A percentile compares a stretch with the other conserved stretches of the same genome.
These are phyloP conservation scores for Plectranthus barbatus DNA, from an alignment of 257 asterid species.

Conservation along the genomic window DNA sequence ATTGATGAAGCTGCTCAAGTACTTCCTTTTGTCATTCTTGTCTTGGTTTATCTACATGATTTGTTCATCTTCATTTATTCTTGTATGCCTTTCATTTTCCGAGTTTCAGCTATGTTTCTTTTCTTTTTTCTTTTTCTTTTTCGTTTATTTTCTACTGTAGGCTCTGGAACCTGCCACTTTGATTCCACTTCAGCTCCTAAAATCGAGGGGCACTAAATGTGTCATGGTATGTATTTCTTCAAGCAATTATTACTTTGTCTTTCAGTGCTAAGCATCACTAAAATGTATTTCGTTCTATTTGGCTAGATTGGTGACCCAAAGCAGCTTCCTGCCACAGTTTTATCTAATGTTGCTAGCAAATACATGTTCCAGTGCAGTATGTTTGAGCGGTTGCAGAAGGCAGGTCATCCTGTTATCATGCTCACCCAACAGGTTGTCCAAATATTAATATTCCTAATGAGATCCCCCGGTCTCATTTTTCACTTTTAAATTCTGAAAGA, in stretches of 20 bases:
- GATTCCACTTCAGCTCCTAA: conserved; percentile 96
- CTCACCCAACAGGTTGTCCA: conserved; percentile 76
- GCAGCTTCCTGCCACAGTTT: conserved; percentile 99
- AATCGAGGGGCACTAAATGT: conserved; percentile 84
- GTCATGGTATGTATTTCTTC: conserved; percentile 60
- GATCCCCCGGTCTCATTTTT: background rate
- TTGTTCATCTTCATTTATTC: conserved; percentile 10
- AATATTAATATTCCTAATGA: conserved; percentile 7
- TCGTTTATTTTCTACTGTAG: conserved; percentile 22
- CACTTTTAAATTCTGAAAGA: background rate
- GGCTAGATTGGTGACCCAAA: conserved; percentile 96
- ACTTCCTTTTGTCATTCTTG: conserved; percentile 14
- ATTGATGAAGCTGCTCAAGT: conserved; percentile 99
- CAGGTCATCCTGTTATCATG: conserved; percentile 95
- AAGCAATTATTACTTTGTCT: conserved; percentile 3
- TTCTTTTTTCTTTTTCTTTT: conserved; percentile 1
- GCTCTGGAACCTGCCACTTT: conserved; percentile 97
- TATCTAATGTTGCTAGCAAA: conserved; percentile 86
- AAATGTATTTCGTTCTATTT: conserved; percentile 1
- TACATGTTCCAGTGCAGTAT: conserved; percentile 92
- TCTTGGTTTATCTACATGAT: conserved; percentile 12
- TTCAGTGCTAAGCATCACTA: conserved; percentile 18
- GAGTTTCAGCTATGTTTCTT: conserved; percentile 13
- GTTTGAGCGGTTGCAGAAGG: conserved; percentile 97
- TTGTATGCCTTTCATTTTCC: conserved; percentile 10